A percentile compares a stretch with the other conserved stretches of the same genome.
These are phyloP conservation scores for Boletus subcaerulescens DNA, from an alignment of 768 basidiomycete species.

Conservation along the genomic window DNA sequence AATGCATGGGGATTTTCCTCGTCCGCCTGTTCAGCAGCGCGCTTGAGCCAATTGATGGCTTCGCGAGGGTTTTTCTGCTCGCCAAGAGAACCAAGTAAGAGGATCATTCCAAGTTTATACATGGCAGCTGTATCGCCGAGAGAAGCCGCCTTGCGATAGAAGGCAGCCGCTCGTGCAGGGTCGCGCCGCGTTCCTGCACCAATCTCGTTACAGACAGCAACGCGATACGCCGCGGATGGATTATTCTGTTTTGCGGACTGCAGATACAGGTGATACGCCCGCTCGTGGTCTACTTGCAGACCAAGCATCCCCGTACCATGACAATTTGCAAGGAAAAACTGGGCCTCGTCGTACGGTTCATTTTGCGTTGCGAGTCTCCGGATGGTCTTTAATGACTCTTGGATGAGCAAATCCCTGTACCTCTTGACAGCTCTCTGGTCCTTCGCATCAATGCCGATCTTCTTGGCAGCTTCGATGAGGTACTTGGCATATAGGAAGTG, in stretches of 20 bases:
- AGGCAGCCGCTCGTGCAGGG: conserved; percentile 83
- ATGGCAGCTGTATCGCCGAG: conserved; percentile 96
- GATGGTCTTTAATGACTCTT: conserved; percentile 88
- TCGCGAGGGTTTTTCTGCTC: conserved; percentile 87
- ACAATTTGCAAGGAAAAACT: conserved; percentile 98
- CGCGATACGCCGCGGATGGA: conserved; percentile 90
- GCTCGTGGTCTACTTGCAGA: conserved; percentile 95
- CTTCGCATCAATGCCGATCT: conserved; percentile 69
- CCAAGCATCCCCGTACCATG: conserved; percentile 94
- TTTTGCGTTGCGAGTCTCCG: conserved; percentile 91
- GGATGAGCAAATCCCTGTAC: conserved; percentile 84
- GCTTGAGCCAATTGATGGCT: conserved; percentile 89
- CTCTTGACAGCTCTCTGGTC: conserved; percentile 85
- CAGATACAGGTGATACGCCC: conserved; percentile 94
- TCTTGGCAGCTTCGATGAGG: conserved; percentile 95
- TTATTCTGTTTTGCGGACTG: conserved; percentile 98
- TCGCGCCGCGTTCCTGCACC: conserved; percentile 94
- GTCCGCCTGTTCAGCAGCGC: conserved; percentile 96
- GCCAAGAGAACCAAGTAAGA: conserved; percentile 78
- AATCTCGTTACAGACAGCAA: conserved; percentile 98
- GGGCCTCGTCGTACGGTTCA: conserved; percentile 91
- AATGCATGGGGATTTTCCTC: conserved; percentile 97
- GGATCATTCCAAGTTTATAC: conserved; percentile 99
- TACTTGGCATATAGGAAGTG: conserved; percentile 99
- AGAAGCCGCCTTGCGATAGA: conserved; percentile 95